Evolutionary conservation across 1,284 basidiomycete genomes (phyloP).

Genomic region (Apiotrichum akiyoshidainum): DNA sequence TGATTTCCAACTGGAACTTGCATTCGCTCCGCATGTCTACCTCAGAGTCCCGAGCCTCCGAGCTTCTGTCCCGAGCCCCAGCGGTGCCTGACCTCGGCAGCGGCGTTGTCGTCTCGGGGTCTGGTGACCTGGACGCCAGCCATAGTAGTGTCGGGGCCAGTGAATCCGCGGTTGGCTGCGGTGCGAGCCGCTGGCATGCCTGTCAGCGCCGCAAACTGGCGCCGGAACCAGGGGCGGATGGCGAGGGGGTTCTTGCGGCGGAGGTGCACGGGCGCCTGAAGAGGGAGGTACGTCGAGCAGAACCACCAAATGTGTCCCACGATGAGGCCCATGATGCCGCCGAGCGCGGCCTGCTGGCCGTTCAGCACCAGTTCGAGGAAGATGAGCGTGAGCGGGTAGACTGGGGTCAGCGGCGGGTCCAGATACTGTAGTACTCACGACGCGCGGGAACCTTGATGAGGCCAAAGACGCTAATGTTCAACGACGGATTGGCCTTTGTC

Average conservation of each 20-base stretch:
- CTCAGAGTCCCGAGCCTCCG: too few species aligned
- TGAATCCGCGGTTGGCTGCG: too few species aligned
- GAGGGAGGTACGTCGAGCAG: slow-evolving; percentile 42
- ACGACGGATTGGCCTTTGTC: slow-evolving; percentile 43
- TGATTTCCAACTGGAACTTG: too few species aligned
- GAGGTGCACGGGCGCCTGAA: slow-evolving; percentile 36
- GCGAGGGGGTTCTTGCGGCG: slow-evolving; percentile 40
- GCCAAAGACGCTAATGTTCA: slow-evolving; percentile 48
- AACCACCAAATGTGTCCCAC: slow-evolving; percentile 51
- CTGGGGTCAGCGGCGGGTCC: slow-evolving; percentile 18
- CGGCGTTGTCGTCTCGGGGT: too few species aligned
- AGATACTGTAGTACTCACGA: slow-evolving; percentile 28
- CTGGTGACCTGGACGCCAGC: too few species aligned
- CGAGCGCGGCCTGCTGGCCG: slow-evolving; percentile 36
- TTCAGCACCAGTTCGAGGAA: slow-evolving; percentile 42
- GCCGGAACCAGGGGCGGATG: slow-evolving; percentile 34
- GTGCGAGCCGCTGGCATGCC: too few species aligned
- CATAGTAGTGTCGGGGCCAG: too few species aligned
- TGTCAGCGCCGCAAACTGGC: slow-evolving; percentile 15
- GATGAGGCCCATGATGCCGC: slow-evolving; percentile 40
- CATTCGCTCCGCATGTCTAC: too few species aligned
- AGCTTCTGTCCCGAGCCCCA: too few species aligned
- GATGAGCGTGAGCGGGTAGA: slow-evolving; percentile 44
- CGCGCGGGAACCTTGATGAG: slow-evolving; percentile 45
- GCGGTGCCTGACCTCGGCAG: too few species aligned